Evolutionary conservation across 805 yeast species (phyloP).

Genomic region (Ogataea parapolymorpha): DNA sequence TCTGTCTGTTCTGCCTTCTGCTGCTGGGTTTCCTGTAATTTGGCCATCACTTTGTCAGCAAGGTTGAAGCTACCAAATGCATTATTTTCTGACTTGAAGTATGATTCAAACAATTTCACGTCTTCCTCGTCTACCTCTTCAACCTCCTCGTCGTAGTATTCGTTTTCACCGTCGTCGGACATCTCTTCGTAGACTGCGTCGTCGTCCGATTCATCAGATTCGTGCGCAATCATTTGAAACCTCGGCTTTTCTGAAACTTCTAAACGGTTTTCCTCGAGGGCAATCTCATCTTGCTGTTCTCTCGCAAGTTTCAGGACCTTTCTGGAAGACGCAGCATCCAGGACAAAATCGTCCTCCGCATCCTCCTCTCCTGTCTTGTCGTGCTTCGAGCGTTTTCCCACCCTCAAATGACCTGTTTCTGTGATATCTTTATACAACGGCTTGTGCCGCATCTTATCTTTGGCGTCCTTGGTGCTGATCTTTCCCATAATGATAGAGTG

Average conservation of each 20-base stretch:
- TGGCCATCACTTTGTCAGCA: constrained; percentile 93
- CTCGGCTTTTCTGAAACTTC: constrained; percentile 26
- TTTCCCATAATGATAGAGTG: constrained; percentile 55
- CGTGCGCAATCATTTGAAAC: constrained; percentile 33
- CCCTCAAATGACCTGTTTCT: constrained; percentile 68
- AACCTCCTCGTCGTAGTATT: constrained; percentile 47
- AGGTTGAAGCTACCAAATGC: constrained; percentile 55
- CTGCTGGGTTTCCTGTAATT: constrained; percentile 63
- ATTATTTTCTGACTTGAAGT: constrained; percentile 42
- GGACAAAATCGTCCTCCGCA: constrained; percentile 55
- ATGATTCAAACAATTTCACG: constrained; percentile 77
- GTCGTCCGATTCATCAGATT: constrained; percentile 33
- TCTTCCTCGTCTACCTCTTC: constrained; percentile 74
- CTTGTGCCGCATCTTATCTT: constrained; percentile 66
- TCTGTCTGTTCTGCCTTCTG: constrained; percentile 28
- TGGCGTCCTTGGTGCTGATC: constrained; percentile 47
- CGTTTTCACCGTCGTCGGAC: constrained; percentile 37
- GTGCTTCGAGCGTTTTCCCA: constrained; percentile 26
- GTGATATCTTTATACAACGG: constrained; percentile 78
- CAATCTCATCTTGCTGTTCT: constrained; percentile 90
- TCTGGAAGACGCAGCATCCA: constrained; percentile 81
- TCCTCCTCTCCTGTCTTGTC: constrained; percentile 37
- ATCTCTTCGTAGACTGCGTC: constrained; percentile 30
- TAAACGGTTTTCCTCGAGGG: constrained; percentile 52
- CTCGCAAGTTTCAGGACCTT: constrained; percentile 85